Conservation (phyloP, 139 green algal species). For the Chlamydomonas sphaeroides region DNA sequence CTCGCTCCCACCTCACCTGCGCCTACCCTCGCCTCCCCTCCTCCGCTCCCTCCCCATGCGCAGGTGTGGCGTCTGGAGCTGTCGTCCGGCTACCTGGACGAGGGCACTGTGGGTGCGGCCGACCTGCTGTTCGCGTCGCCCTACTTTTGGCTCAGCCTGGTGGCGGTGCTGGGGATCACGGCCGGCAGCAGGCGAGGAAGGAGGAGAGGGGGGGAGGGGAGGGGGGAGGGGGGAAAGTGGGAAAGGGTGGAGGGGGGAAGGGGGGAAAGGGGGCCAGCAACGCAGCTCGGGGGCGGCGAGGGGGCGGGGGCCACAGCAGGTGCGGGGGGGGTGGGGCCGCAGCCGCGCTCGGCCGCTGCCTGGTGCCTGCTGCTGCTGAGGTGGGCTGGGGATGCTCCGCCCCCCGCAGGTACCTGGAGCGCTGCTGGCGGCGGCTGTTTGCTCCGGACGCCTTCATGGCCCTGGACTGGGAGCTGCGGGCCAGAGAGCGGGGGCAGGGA, state of each 20-base stretch:
- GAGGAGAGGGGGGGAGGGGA: not conserved
- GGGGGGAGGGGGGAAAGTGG: not conserved
- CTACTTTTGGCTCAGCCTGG: conserved; percentile 42
- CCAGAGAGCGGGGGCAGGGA: no score
- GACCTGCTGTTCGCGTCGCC: conserved; percentile 15
- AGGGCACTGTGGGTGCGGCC: conserved; percentile 5
- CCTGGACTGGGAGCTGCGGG: not conserved
- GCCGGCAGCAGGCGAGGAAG: not conserved
- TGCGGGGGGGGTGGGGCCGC: not conserved
- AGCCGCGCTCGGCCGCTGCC: not conserved
- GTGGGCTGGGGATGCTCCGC: not conserved
- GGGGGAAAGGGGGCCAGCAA: not conserved
- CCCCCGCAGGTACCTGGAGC: conserved; percentile 46
- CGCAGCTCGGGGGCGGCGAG: no score
- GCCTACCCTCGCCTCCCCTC: not conserved
- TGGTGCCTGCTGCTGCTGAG: no score
- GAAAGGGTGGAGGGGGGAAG: not conserved
- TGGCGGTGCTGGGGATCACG: conserved; percentile 24
- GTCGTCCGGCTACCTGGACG: conserved; percentile 20
- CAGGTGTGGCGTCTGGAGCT: conserved; percentile 42
- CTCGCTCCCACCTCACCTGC: no score
- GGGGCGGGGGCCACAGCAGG: not conserved
- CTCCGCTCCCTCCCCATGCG: not conserved
- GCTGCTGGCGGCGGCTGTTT: conserved; percentile 51
- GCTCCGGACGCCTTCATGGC: conserved; percentile 53